Conservation (phyloP, 495 filamentous ascomycete species). For the Neurospora sp. region DNA sequence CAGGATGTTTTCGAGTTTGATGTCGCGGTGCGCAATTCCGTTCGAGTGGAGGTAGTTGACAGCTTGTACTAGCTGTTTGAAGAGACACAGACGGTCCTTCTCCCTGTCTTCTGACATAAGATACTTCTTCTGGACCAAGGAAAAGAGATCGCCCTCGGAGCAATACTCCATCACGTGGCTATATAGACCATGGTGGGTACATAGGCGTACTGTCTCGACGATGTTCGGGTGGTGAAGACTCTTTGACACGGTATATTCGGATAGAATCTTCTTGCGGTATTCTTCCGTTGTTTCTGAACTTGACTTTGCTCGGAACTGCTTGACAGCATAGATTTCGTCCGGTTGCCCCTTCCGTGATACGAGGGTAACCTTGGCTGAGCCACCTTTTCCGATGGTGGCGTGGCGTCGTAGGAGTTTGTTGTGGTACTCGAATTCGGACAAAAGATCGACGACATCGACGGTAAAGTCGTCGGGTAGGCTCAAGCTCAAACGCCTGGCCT, state of each 20-base stretch:
- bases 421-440: slow-evolving; percentile 48
- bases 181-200: slow-evolving; percentile 56
- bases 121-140: slow-evolving; percentile 53
- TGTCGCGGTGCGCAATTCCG: slow-evolving; percentile 71
- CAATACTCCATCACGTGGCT: slow-evolving; percentile 85
- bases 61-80: slow-evolving; percentile 69
- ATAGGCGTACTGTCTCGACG: slow-evolving; percentile 60
- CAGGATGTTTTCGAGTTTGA: slow-evolving; percentile 73
- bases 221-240: slow-evolving; percentile 71
- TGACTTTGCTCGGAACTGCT: slow-evolving; percentile 61
- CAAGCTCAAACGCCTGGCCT: slow-evolving; percentile 52
- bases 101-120: slow-evolving; percentile 49
- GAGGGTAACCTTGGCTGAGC: slow-evolving; percentile 60
- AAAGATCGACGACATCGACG: slow-evolving; percentile 51
- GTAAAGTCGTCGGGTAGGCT: slow-evolving; percentile 54
- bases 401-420: slow-evolving; percentile 49
- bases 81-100: slow-evolving; percentile 63
- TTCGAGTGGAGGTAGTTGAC: slow-evolving; percentile 59
- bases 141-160: slow-evolving; percentile 59
- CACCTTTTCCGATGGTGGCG: slow-evolving; percentile 61
- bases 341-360: slow-evolving; percentile 49
- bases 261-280: slow-evolving; percentile 71
- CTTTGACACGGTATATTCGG: slow-evolving; percentile 69
- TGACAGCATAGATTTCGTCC: slow-evolving; percentile 59
- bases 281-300: slow-evolving; percentile 51